Base-by-base conservation (phyloP, 345 rosid genomes). In the Boechera stricta region DNA sequence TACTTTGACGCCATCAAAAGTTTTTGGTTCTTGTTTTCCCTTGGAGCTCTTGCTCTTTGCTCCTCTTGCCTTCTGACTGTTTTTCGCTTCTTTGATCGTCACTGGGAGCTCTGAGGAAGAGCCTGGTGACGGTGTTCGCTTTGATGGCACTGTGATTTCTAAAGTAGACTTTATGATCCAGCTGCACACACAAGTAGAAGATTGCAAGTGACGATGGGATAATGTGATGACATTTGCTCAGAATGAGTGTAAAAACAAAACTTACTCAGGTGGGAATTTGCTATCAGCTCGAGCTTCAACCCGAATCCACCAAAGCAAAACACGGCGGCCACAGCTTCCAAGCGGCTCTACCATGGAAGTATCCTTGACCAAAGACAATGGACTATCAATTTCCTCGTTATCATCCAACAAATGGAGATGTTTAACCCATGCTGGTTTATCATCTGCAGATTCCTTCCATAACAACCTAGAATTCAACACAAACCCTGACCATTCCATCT, bases 201-300 rank as follows among this genome's bases (percentile, higher is more conserved):
- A 18, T 36, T 33, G n/a, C 13, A 72, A 32, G 21, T 57, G 11
- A 78, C 51, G 2, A 62, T 72, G n/a, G 2, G 18, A 9, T 53
- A 5, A 42, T 62, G 51, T 44, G 28, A 69, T 52, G 59, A 36
- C 6, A 16, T 47, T 35, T 36, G 33, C 15, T 42, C n/a, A 38
- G 44, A 51, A 15, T 2, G 51, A 56, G 9, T 32, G 42, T 59
- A 47, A 21, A 21, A 51, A 38, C 0, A 71, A 36, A 26, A 49
- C 64, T 59, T 33, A 93, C 99, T 93, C 91, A 18, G 95, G 90
- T 66, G 99, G 98, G 77, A 93, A 96, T 76, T 89, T 93, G 89
- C 99, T 96, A 72, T 96, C 98, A 26, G 89, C 85, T 48, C 97
- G 91, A 75, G 99, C 99, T 86, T 96, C 99, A 63, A 93, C 98